Conservation (phyloP, 2,329 filamentous ascomycete genomes). For the Monosporascus cannonballus region DNA sequence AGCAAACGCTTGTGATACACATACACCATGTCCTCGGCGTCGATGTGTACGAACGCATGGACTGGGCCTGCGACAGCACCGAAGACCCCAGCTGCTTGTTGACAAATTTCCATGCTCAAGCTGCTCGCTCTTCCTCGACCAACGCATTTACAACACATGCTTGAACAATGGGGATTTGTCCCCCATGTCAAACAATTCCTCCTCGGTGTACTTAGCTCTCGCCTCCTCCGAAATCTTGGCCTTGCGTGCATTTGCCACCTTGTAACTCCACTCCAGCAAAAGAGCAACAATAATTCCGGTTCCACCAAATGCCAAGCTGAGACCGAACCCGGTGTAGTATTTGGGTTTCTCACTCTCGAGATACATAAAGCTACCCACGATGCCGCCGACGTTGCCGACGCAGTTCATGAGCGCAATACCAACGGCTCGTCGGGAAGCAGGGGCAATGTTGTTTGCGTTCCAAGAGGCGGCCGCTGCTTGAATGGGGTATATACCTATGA, state of each 20-base stretch:
- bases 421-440: constrained; percentile 28
- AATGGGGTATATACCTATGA: constrained; percentile 64
- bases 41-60: too few species aligned
- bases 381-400: constrained; percentile 34
- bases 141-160: not conserved
- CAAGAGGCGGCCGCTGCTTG: constrained; percentile 60
- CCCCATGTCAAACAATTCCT: constrained; percentile 9
- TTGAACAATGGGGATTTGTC: constrained; percentile 9
- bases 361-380: constrained; percentile 34
- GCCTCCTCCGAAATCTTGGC: constrained; percentile 3
- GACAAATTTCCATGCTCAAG: too few species aligned
- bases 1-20: too few species aligned
- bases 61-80: too few species aligned
- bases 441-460: constrained; percentile 61
- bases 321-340: constrained; percentile 30
- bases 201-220: constrained; percentile 2
- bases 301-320: constrained; percentile 25
- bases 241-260: constrained; percentile 4
- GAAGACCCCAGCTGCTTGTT: too few species aligned
- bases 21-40: too few species aligned
- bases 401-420: constrained; percentile 32
- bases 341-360: constrained; percentile 26
- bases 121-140: too few species aligned
- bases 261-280: constrained; percentile 20
- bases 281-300: constrained; percentile 23